Evolutionary conservation across 306 rosid species (phyloP).

Genomic region (Begonia fuchsioides): DNA sequence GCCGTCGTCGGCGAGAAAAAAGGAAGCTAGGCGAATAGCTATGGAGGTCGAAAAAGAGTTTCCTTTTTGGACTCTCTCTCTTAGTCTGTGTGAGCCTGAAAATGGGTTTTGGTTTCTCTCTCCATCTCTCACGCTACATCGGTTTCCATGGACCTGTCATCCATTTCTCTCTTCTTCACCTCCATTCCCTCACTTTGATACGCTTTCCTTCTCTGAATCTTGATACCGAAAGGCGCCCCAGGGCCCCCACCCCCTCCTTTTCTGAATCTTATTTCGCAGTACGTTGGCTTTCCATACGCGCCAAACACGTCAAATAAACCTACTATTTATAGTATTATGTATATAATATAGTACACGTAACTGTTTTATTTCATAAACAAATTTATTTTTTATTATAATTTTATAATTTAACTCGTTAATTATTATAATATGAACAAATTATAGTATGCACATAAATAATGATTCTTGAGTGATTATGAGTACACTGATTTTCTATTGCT

Average conservation of each 20-base stretch:
- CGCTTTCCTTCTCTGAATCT: conserved; percentile 7
- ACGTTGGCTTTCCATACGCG: conserved; percentile 16
- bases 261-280: conserved; percentile 4
- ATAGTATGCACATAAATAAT: no score
- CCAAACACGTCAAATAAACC: conserved; percentile 7
- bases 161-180: conserved; percentile 6
- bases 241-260: no score
- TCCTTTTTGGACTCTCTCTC: conserved; percentile 8
- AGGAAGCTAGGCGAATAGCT: neutral
- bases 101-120: conserved; percentile 19
- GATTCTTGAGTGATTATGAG: no score
- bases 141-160: conserved; percentile 1
- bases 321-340: neutral
- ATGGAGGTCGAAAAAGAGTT: conserved; percentile 3
- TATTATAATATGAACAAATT: no score
- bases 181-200: conserved; percentile 13
- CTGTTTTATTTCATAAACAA: neutral
- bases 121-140: conserved; percentile 9
- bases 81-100: conserved; percentile 18
- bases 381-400: no score
- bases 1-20: conserved; percentile 18
- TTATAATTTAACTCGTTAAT: no score
- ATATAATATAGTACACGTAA: no score
- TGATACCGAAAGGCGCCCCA: no score
- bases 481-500: no score